Conservation (phyloP, 176 grass and related monocot genomes). For the Stipa capillata region DNA sequence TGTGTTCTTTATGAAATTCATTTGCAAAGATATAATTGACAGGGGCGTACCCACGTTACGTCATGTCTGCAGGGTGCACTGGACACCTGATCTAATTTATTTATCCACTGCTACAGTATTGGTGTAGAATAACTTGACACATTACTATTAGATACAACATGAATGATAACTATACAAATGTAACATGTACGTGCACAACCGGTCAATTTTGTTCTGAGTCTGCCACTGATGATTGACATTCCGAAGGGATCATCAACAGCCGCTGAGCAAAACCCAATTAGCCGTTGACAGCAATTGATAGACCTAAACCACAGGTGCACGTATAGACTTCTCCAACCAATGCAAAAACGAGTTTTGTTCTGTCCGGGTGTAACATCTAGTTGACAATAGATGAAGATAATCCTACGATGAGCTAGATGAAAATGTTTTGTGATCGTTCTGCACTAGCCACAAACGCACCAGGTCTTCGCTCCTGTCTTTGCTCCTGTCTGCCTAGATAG, state of each 20-base stretch:
- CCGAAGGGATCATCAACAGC: too few species aligned
- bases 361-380: not conserved
- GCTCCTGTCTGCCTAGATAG: not conserved
- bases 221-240: too few species aligned
- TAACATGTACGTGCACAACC: too few species aligned
- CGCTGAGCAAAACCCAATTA: not conserved
- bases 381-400: not conserved
- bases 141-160: too few species aligned
- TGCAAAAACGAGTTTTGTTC: not conserved
- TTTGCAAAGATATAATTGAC: not conserved
- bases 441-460: not conserved
- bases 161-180: too few species aligned
- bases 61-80: too few species aligned
- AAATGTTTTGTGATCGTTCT: not conserved
- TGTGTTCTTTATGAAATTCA: not conserved
- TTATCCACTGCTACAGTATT: too few species aligned
- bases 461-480: not conserved
- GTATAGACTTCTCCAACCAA: not conserved
- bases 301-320: not conserved
- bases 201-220: too few species aligned
- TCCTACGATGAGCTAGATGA: not conserved
- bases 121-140: too few species aligned
- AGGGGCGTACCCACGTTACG: too few species aligned
- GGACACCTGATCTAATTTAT: too few species aligned
- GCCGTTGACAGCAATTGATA: not conserved